phyloP scores from a whole-genome alignment of 495 filamentous ascomycete species.

The Trichoderma orchidacearum region DNA sequence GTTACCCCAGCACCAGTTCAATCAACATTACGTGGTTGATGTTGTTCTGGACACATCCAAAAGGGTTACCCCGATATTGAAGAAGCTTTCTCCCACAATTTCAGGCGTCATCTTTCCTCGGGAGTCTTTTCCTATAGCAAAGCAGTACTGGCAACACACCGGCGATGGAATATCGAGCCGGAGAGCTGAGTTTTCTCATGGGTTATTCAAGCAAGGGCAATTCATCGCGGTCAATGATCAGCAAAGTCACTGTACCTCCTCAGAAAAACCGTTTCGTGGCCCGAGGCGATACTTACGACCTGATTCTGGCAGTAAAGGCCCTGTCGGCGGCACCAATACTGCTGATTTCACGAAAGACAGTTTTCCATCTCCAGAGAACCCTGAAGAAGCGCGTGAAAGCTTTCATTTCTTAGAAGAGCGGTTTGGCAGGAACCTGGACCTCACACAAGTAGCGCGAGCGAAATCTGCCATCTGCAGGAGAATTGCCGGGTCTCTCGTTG shows the following conservation, averaged over 20 bases:
- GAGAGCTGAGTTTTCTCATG: constrained; percentile 75
- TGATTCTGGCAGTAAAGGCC: constrained; percentile 38
- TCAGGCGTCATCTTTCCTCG: constrained; percentile 61
- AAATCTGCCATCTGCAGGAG: constrained; percentile 74
- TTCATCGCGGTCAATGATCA: constrained; percentile 36
- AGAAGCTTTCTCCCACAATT: constrained; percentile 31
- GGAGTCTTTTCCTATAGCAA: constrained; percentile 53
- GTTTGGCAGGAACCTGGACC: constrained; percentile 81
- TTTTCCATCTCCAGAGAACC: constrained; percentile 1
- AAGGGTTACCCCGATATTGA: constrained; percentile 31
- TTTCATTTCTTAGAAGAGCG: constrained; percentile 83
- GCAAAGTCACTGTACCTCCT: constrained; percentile 6
- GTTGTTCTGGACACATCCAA: constrained; percentile 43
- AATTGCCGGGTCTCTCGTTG: constrained; percentile 76
- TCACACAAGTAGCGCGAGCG: constrained; percentile 62
- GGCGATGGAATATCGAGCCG: constrained; percentile 92
- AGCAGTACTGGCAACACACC: constrained; percentile 91
- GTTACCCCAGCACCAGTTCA: constrained; percentile 28
- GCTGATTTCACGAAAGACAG: constrained; percentile 4
- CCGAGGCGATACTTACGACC: constrained; percentile 58
- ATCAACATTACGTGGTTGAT: constrained; percentile 49
- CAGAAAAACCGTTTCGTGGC: constrained; percentile 43
- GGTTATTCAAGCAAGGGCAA: constrained; percentile 54
- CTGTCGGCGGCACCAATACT: constrained; percentile 15
- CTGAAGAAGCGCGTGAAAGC: constrained; percentile 42